A percentile compares a stretch with the other conserved stretches of the same genome.
phyloP scores from a whole-genome alignment of 2,329 filamentous ascomycete species.

The Plenodomus lindquistii region DNA sequence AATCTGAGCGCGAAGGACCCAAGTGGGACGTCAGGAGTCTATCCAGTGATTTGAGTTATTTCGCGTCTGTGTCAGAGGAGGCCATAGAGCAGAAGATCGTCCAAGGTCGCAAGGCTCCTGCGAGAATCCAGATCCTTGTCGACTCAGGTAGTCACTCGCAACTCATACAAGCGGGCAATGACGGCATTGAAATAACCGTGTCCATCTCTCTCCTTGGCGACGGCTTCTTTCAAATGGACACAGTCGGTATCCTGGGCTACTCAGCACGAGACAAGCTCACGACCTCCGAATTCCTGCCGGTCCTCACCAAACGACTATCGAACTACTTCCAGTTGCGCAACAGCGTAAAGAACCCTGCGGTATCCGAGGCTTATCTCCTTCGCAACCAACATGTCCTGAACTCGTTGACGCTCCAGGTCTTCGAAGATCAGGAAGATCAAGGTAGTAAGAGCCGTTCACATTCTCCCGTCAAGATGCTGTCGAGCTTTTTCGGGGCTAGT shows the following conservation, averaged over 20 bases:
- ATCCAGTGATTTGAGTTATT: constrained; percentile 57
- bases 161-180: constrained; percentile 46
- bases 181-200: constrained; percentile 71
- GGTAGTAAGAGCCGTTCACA: constrained; percentile 68
- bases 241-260: constrained; percentile 69
- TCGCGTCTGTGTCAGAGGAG: constrained; percentile 74
- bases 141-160: constrained; percentile 70
- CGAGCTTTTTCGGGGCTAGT: constrained; percentile 73
- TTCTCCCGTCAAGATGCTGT: constrained; percentile 90
- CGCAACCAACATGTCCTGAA: constrained; percentile 79
- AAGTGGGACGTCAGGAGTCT: constrained; percentile 78
- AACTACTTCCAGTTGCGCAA: constrained; percentile 73
- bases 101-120: constrained; percentile 68
- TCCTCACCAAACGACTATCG: constrained; percentile 73
- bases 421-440: constrained; percentile 58
- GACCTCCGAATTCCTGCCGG: constrained; percentile 72
- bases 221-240: constrained; percentile 59
- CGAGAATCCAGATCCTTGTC: constrained; percentile 72
- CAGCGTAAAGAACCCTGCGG: constrained; percentile 64
- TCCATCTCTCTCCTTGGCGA: constrained; percentile 62
- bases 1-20: constrained; percentile 78
- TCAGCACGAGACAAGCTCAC: constrained; percentile 75
- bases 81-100: constrained; percentile 61
- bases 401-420: constrained; percentile 65
- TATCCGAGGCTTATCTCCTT: constrained; percentile 71